phyloP scores from a whole-genome alignment of 2,329 filamentous ascomycete species.

The Colletotrichum echinochloae region DNA sequence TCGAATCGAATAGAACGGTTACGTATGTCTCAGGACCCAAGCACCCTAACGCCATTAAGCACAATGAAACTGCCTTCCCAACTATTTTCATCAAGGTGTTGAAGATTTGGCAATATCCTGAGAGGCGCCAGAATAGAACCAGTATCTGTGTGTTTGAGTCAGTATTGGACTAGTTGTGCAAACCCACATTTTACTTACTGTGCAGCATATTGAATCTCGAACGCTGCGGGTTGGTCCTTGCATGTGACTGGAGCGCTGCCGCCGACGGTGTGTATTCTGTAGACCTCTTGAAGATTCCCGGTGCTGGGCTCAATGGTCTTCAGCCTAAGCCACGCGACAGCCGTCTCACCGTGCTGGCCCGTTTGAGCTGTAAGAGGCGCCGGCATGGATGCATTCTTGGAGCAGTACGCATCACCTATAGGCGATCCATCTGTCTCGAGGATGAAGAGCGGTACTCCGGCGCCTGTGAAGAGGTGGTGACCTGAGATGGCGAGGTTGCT shows the following conservation, averaged over 20 bases:
- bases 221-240: slow-evolving; percentile 68
- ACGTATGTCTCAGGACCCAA: slow-evolving; percentile 1
- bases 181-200: slow-evolving; percentile 71
- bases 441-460: slow-evolving; percentile 82
- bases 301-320: slow-evolving; percentile 66
- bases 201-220: slow-evolving; percentile 84
- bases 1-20: slow-evolving; percentile 14
- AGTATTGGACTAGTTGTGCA: slow-evolving; percentile 30
- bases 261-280: slow-evolving; percentile 85
- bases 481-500: slow-evolving; percentile 75
- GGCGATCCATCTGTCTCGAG: slow-evolving; percentile 68
- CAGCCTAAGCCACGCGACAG: slow-evolving; percentile 86
- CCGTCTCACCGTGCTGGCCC: slow-evolving; percentile 73
- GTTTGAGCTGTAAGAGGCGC: slow-evolving; percentile 72
- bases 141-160: slow-evolving; percentile 50
- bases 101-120: slow-evolving; percentile 17
- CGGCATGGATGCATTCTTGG: slow-evolving; percentile 69
- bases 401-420: slow-evolving; percentile 71
- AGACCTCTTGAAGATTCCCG: slow-evolving; percentile 78
- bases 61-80: not conserved
- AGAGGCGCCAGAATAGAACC: slow-evolving; percentile 49
- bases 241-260: slow-evolving; percentile 82
- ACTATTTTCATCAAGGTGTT: not conserved
- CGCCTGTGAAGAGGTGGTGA: slow-evolving; percentile 82
- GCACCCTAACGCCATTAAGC: slow-evolving; percentile 29